Conservation (phyloP, 169 alveolate genomes). For the Cryptosporidium muris region DNA sequence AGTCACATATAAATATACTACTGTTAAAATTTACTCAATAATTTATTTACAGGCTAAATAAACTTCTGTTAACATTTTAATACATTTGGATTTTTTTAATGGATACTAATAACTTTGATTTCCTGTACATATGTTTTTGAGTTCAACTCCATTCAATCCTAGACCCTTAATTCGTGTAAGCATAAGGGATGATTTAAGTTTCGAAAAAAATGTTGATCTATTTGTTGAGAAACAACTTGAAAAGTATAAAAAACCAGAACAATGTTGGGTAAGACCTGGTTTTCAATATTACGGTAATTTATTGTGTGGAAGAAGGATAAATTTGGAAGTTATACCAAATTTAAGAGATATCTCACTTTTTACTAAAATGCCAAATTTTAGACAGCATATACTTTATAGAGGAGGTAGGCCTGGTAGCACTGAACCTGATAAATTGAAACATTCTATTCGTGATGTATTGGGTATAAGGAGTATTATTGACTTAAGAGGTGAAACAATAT, state of each 20-base stretch:
- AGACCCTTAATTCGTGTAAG: conserved; percentile 41
- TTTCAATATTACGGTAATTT: conserved; percentile 45
- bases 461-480: conserved; percentile 52
- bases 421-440: conserved; percentile 68
- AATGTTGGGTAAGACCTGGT: conserved; percentile 6
- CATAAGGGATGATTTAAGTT: conserved; percentile 1
- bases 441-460: conserved; percentile 21
- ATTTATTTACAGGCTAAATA: no score
- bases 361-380: background rate
- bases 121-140: conserved; percentile 18
- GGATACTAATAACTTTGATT: background rate
- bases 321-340: conserved; percentile 38
- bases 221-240: conserved; percentile 42
- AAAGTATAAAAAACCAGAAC: background rate
- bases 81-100: background rate
- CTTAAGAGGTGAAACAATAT: conserved; percentile 26
- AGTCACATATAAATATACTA: no score
- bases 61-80: background rate
- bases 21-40: no score
- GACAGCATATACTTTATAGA: conserved; percentile 35
- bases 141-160: conserved; percentile 20
- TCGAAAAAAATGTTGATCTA: conserved; percentile 10
- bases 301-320: conserved; percentile 37
- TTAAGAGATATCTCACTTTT: conserved; percentile 49
- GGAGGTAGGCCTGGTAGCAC: conserved; percentile 69